phyloP scores from a whole-genome alignment of 768 basidiomycete genomes.

The Suillus subaureus region DNA sequence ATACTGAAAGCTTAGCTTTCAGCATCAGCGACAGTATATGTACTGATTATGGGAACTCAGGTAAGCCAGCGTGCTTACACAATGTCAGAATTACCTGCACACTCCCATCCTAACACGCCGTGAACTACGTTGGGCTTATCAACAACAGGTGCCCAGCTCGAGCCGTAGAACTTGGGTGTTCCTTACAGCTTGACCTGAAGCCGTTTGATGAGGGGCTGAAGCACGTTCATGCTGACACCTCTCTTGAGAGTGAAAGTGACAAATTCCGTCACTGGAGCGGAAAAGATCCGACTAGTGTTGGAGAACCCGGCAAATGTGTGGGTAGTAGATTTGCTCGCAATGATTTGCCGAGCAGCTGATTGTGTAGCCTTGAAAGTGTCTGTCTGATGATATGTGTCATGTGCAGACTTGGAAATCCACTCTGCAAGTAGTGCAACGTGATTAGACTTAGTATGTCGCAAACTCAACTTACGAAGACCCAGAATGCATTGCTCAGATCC shows the following conservation, averaged over 20 bases:
- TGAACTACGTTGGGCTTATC: constrained; percentile 23
- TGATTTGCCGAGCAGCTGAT: constrained; percentile 15
- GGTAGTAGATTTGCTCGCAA: constrained; percentile 22
- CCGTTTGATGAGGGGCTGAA: constrained; percentile 24
- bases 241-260: constrained; percentile 35
- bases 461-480: constrained; percentile 21
- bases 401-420: constrained; percentile 27
- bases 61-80: no score
- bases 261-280: constrained; percentile 35
- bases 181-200: constrained; percentile 24
- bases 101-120: constrained; percentile 41
- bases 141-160: constrained; percentile 30
- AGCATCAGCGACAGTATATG: no score
- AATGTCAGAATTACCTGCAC: constrained; percentile 28
- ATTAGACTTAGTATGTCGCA: constrained; percentile 10
- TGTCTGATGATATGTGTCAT: constrained; percentile 16
- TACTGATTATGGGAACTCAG: no score
- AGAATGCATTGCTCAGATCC: constrained; percentile 28
- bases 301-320: constrained; percentile 25
- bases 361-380: constrained; percentile 10
- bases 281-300: constrained; percentile 18
- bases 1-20: no score
- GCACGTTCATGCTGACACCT: constrained; percentile 19
- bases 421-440: constrained; percentile 15
- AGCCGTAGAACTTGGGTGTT: constrained; percentile 28